Evolutionary conservation across 1,284 basidiomycete species (phyloP), one percentile per base, ranked within the genome.

Genomic region (Gomphus bonarii): DNA sequence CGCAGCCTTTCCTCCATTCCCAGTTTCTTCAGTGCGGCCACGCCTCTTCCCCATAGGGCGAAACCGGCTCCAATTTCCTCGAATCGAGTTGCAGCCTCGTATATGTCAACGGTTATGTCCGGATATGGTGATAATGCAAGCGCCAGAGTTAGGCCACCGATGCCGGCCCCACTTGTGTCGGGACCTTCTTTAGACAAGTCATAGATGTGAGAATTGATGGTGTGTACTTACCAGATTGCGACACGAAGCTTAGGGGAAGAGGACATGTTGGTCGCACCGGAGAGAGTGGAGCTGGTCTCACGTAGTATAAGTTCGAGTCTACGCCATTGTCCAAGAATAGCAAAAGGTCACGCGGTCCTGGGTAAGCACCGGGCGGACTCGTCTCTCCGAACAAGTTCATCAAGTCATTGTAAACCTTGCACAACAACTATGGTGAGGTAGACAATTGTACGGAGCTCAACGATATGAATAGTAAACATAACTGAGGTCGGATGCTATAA

Each of bases 41-140:
- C 63, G 4, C 59, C 80, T 70, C 64, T 75, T 70, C 78, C 74
- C 69, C 70, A 73, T 20, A 74, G 51, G 6, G 65, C 67, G 25
- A 74, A 69, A 3, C 75, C 75, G 12, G 75, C 75, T 6, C 76
- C 75, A 35, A 74, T 65, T 61, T 72, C 71, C 0, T 68, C 62
- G 55, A 77, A 72, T 25, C 65, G 61, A 25, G 60, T 53, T 2
- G 72, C 70, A 0, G 68, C 67, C 59, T 75, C 73, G 62, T 73
- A 75, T 7, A 75, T 60, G 50, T 73, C 67, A 50, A 75, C 62
- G 4, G 67, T 60, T 36, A 74, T 66, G 59, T 71, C 65, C 25
- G 2, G 25, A 28, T 28, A 28, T 28, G 68, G 67, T 4, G 69
- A 64, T 18, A 76, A 61, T 4, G 70, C 69, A n/a, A 68, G 65